phyloP scores from a whole-genome alignment of 768 basidiomycete species.

The Leucocoprinus leucothites region DNA sequence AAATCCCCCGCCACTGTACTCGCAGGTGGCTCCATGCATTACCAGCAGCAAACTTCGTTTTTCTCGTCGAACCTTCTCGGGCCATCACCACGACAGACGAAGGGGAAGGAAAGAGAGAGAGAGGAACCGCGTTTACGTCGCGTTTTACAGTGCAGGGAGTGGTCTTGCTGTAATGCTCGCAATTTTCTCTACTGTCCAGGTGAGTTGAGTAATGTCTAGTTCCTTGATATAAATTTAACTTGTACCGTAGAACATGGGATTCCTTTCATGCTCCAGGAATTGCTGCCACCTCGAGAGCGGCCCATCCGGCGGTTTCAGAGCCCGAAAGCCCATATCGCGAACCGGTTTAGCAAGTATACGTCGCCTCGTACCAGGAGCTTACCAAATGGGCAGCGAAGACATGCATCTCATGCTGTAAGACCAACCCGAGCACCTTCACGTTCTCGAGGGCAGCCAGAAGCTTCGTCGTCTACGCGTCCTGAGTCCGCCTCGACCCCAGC shows the following conservation, averaged over 20 bases:
- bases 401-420: slow-evolving; percentile 20
- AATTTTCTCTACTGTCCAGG: slow-evolving; percentile 50
- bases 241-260: slow-evolving; percentile 17
- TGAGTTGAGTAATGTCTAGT: slow-evolving; percentile 26
- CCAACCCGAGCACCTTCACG: slow-evolving; percentile 2
- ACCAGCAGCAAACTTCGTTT: slow-evolving; percentile 17
- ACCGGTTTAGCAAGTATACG: slow-evolving; percentile 8
- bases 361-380: slow-evolving; percentile 12
- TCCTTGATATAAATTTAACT: slow-evolving; percentile 5
- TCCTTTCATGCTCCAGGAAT: slow-evolving; percentile 7
- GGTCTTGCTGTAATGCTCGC: slow-evolving; percentile 41
- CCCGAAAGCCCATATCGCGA: not conserved
- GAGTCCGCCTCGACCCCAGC: not conserved
- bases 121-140: slow-evolving; percentile 25
- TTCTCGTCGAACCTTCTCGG: slow-evolving; percentile 46
- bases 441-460: not conserved
- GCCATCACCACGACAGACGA: slow-evolving; percentile 47
- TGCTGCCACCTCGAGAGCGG: slow-evolving; percentile 2
- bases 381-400: slow-evolving; percentile 21
- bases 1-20: slow-evolving; percentile 7
- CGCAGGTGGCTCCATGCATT: slow-evolving; percentile 12
- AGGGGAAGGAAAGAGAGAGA: slow-evolving; percentile 47
- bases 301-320: slow-evolving; percentile 1
- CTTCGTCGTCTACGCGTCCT: not conserved
- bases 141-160: slow-evolving; percentile 38